Conservation (phyloP, 805 yeast genomes). For the Cyberlindnera euphorbiiphila region DNA sequence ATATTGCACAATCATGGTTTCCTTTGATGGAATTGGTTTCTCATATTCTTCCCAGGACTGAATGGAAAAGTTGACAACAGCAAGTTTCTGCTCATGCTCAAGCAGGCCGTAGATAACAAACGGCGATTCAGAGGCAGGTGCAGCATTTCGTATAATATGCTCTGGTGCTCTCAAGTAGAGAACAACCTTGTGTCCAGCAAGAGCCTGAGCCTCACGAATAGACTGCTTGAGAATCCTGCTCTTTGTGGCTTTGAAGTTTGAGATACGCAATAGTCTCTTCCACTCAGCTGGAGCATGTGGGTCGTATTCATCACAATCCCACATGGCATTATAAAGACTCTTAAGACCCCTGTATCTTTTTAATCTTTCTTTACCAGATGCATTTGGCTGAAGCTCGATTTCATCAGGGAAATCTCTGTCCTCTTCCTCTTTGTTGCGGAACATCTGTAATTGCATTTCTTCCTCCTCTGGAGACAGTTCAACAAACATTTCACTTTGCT, state of each 20-base stretch:
- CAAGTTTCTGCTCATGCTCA: slow-evolving; percentile 81
- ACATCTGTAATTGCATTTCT: slow-evolving; percentile 66
- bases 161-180: slow-evolving; percentile 58
- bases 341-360: slow-evolving; percentile 83
- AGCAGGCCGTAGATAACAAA: slow-evolving; percentile 70
- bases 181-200: slow-evolving; percentile 62
- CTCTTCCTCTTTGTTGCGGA: slow-evolving; percentile 67
- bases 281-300: slow-evolving; percentile 73
- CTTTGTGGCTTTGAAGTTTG: slow-evolving; percentile 72
- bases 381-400: slow-evolving; percentile 74
- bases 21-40: slow-evolving; percentile 81
- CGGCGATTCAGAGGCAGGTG: slow-evolving; percentile 43
- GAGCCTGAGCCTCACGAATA: slow-evolving; percentile 38
- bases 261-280: slow-evolving; percentile 68
- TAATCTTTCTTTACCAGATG: slow-evolving; percentile 71
- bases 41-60: slow-evolving; percentile 89
- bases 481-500: slow-evolving; percentile 54
- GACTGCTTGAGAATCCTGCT: slow-evolving; percentile 64
- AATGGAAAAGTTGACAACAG: slow-evolving; percentile 77
- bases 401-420: slow-evolving; percentile 96
- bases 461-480: slow-evolving; percentile 83
- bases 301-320: slow-evolving; percentile 88
- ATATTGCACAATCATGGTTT: slow-evolving; percentile 77
- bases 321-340: slow-evolving; percentile 69
- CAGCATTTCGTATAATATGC: slow-evolving; percentile 39